A percentile compares a stretch with the other conserved stretches of the same genome.
Conservation (phyloP, 148 eudicot genomes). For the Spergularia bocconei region DNA sequence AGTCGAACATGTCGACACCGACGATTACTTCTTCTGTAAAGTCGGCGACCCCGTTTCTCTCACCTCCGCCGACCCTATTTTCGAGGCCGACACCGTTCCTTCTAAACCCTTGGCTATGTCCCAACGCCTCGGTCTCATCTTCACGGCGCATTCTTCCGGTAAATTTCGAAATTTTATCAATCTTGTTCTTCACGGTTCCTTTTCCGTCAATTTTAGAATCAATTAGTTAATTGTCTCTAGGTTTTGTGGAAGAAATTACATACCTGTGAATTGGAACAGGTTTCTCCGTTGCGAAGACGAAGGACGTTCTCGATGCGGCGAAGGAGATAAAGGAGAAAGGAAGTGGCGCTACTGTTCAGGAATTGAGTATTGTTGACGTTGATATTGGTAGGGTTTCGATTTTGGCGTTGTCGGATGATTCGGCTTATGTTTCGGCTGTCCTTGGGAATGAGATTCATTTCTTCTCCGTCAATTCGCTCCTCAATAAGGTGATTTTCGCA, state of each 20-base stretch:
- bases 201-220: not conserved
- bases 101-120: slow-evolving; percentile 56
- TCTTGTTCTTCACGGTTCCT: not conserved
- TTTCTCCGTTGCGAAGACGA: slow-evolving; percentile 74
- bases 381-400: slow-evolving; percentile 66
- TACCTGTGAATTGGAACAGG: slow-evolving; percentile 38
- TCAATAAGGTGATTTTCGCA: slow-evolving; percentile 48
- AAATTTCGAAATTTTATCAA: not conserved
- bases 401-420: slow-evolving; percentile 65
- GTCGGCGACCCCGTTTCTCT: slow-evolving; percentile 64
- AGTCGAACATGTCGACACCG: slow-evolving; percentile 45
- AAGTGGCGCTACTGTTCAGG: slow-evolving; percentile 45
- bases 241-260: not conserved
- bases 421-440: slow-evolving; percentile 58
- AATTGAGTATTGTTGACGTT: slow-evolving; percentile 60
- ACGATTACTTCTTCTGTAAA: slow-evolving; percentile 53
- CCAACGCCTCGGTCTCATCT: slow-evolving; percentile 45
- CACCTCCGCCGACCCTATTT: slow-evolving; percentile 32
- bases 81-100: slow-evolving; percentile 46
- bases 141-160: slow-evolving; percentile 66
- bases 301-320: slow-evolving; percentile 55
- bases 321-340: slow-evolving; percentile 50
- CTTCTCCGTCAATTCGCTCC: slow-evolving; percentile 55
- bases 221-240: not conserved
- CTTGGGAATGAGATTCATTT: slow-evolving; percentile 55